Evolutionary conservation across 1,284 basidiomycete genomes (phyloP), one percentile per base, ranked within the genome.

Genomic region (Apiotrichum brassicae): DNA sequence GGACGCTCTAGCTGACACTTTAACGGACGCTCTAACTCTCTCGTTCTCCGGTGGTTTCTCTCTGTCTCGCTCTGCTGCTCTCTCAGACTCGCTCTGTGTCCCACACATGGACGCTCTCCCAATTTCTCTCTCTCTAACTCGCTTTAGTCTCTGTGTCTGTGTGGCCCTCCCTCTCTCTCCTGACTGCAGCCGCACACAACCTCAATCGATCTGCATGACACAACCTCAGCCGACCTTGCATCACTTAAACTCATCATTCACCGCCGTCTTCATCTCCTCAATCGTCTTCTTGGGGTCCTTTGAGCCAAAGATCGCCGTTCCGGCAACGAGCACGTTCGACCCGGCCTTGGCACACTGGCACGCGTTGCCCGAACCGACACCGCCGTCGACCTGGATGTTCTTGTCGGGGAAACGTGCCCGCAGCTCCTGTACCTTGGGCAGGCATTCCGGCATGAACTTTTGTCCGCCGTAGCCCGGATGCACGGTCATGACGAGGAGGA

Each of bases 321-420:
- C 95, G 9, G 95, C 94, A 13, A 99, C 95, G 57, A 98, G 91
- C 57, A 99, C 92, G 68, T 99, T 99, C 69, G 91, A 89, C 34
- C 91, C 90, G 39, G 94, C 94, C 55, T 90, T 77, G 3, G 94
- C 93, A 64, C 95, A 98, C 48, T 80, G 78, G 63, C 82, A 86
- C 54, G 97, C 83, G 11, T 92, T 98, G 61, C 86, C 86, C 7
- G 89, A 87, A 6, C 90, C 87, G 16, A 99, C 88, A 33, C 95
- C 95, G 33, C 95, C 95, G 72, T 99, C 95, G 46, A 99, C 95
- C 74, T 99, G 83, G 57, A 99, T 95, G 66, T 98, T 87, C 70
- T 70, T 65, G 70, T 87, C 87, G 50, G 86, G 77, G 77, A 95
- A 98, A 23, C 93, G 83, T 18, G 80, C 78, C 18, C 95, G 84